These are phyloP conservation scores for Sarcodon sp. DNA, from an alignment of 768 basidiomycete species.

Conservation along the genomic window DNA sequence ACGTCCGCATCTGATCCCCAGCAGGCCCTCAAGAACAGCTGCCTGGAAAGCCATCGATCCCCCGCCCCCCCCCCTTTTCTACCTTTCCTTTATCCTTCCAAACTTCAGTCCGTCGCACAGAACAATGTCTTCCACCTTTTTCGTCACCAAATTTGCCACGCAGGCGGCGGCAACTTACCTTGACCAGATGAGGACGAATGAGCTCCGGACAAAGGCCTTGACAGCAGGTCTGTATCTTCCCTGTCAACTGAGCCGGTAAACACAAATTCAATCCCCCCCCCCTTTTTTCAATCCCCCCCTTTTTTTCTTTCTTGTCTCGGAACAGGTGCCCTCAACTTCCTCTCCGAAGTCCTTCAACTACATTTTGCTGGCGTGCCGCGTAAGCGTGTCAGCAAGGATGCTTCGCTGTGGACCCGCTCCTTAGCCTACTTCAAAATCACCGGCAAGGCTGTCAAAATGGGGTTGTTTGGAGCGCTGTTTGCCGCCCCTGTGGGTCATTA, in stretches of 20 bases:
- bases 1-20: too few relatives aligned
- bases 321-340: constrained; percentile 24
- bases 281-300: not conserved
- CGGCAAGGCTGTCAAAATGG: constrained; percentile 72
- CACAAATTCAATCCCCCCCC: not conserved
- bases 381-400: constrained; percentile 35
- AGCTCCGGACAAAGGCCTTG: constrained; percentile 69
- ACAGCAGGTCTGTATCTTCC: constrained; percentile 43
- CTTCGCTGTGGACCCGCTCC: constrained; percentile 34
- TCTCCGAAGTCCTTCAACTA: constrained; percentile 76
- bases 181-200: constrained; percentile 48
- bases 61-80: not conserved
- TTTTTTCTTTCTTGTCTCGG: not conserved
- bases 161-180: constrained; percentile 41
- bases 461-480: constrained; percentile 68
- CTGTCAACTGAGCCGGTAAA: not conserved
- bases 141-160: constrained; percentile 34
- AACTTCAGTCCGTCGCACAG: too few relatives aligned
- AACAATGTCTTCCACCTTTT: constrained; percentile 7
- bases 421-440: constrained; percentile 50
- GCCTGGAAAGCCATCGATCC: not conserved
- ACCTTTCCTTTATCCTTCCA: too few relatives aligned
- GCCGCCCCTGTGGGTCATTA: constrained; percentile 76
- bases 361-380: constrained; percentile 52
- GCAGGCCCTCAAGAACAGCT: not conserved